Base-by-base conservation (phyloP, 192 early-diverging fungal species). In the Coemansia sp. region DNA sequence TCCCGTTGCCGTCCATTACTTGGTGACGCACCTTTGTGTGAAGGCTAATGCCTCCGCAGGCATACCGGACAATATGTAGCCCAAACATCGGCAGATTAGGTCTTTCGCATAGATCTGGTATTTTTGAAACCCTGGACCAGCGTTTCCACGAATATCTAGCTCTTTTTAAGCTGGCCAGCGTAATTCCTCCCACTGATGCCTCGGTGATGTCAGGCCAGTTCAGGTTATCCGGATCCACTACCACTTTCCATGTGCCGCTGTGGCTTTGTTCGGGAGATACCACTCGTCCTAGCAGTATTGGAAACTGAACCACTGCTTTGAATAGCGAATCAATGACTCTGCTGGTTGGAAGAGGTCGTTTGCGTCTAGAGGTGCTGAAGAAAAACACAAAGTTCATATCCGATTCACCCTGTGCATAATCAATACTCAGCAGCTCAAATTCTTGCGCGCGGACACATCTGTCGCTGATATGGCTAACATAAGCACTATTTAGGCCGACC, bases 311-410 rank as follows among this genome's bases (percentile, higher is more conserved):
- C 5, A 64, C 36, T 38, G 78, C 66, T 7, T 61, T 51, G 1
- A 71, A 7, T 8, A 74, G 63, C 28, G 73, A 65, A 1, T 61
- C 66, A 1, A 61, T 62, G n/a, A 80, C 11, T 14, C 56, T 9
- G 8, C 32, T 34, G 1, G 64, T 51, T 2, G 65, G 62, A 7
- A 68, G 45, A 0, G 57, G 60, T 2, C 63, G 69, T 12, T 68
- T 64, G 17, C 64, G 56, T 11, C 28, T 51, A 12, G 60, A 18
- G 17, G 65, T 55, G 6, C 65, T 9, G 17, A 59, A 80, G 56
- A 72, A 80, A 35, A 80, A 68, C 11, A 51, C 73, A 72, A 75
- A 80, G 53, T 75, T 80, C 18, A 80, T 28, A 34, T 80, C 78
- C 8, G 78, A 56, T 28, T 51, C 41, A 5, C 78, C 78, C 18